phyloP scores from a whole-genome alignment of 2,329 filamentous ascomycete species.

The Beauveria rudraprayagi region DNA sequence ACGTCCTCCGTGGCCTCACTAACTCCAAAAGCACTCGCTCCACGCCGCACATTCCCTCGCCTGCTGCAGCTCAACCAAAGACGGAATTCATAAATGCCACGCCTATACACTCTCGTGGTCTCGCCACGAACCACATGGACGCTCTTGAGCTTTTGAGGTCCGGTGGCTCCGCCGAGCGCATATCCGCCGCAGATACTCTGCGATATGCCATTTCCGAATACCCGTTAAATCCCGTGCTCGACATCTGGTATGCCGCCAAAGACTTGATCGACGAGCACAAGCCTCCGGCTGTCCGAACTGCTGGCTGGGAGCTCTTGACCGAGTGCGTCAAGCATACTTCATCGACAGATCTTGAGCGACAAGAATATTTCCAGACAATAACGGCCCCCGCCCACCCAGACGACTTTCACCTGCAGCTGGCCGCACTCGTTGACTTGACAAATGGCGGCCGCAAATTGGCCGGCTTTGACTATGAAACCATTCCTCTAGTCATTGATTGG shows the following conservation, averaged over 20 bases:
- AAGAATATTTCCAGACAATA: constrained; percentile 57
- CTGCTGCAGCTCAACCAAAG: constrained; percentile 30
- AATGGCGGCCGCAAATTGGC: constrained; percentile 53
- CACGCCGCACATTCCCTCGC: constrained; percentile 34
- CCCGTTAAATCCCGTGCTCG: constrained; percentile 49
- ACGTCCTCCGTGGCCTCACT: constrained; percentile 56
- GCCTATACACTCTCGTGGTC: constrained; percentile 30
- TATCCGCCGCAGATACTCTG: constrained; percentile 50
- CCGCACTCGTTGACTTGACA: constrained; percentile 53
- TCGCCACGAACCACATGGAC: constrained; percentile 45
- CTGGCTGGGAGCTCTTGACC: constrained; percentile 58
- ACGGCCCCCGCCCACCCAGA: constrained; percentile 47
- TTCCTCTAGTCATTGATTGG: constrained; percentile 55
- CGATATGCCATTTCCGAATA: constrained; percentile 50
- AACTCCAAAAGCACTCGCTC: constrained; percentile 47
- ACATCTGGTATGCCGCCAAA: constrained; percentile 59
- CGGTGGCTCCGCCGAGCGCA: constrained; percentile 43
- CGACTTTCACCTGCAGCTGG: constrained; percentile 60
- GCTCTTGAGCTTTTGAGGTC: constrained; percentile 47
- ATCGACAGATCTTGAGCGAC: constrained; percentile 58
- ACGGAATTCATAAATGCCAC: constrained; percentile 38
- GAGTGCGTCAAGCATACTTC: constrained; percentile 56
- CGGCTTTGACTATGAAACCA: constrained; percentile 60
- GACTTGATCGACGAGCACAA: constrained; percentile 55
- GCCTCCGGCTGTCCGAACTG: constrained; percentile 41